phyloP scores from a whole-genome alignment of 208 protist species.

The Phytomonas sp. region DNA sequence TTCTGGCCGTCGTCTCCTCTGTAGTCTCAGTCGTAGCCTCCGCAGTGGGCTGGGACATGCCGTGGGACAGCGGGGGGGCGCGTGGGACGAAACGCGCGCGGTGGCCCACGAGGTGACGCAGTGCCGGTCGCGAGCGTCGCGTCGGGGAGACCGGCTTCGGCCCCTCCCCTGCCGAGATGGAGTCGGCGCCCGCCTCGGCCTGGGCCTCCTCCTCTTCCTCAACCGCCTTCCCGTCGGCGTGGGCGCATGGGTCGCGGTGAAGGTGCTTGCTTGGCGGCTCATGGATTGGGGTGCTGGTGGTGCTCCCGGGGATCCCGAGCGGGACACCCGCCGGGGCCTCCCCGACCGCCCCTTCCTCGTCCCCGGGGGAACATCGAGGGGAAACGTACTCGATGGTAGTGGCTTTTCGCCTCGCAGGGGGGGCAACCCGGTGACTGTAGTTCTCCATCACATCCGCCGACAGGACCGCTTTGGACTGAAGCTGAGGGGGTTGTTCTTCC shows the following conservation, averaged over 20 bases:
- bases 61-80: not conserved
- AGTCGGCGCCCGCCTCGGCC: not conserved
- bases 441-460: no score
- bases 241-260: not conserved
- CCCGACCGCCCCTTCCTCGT: constrained; percentile 3
- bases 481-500: no score
- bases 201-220: not conserved
- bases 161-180: not conserved
- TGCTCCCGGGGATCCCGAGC: no score
- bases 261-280: no score
- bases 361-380: no score
- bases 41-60: not conserved
- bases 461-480: no score
- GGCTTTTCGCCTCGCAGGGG: not conserved
- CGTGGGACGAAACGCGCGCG: not conserved
- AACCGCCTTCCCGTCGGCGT: not conserved
- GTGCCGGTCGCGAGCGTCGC: no score
- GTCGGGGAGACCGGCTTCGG: no score
- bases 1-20: not conserved
- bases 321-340: not conserved
- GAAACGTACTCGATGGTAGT: not conserved
- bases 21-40: not conserved
- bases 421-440: no score
- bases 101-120: not conserved
- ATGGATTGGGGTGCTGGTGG: no score